These are phyloP conservation scores for Tuber microsphaerosporum DNA, from an alignment of 495 filamentous ascomycete species.

Conservation along the genomic window DNA sequence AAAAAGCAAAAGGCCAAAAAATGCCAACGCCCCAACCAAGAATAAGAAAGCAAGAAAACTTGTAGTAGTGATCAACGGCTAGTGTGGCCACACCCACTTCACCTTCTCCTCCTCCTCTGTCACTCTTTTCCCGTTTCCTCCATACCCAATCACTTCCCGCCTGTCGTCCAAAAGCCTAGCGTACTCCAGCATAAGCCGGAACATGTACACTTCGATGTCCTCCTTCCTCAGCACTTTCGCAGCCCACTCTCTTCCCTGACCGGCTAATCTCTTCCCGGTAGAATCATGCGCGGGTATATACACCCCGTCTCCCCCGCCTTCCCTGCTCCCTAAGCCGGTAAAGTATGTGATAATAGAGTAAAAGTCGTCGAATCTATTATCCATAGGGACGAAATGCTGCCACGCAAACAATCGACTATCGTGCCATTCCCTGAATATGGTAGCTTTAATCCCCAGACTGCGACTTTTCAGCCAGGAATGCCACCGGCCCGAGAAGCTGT, in stretches of 20 bases:
- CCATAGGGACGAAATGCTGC: constrained; percentile 79
- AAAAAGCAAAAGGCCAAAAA: neutral
- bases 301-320: neutral
- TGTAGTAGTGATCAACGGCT: neutral
- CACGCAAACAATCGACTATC: constrained; percentile 62
- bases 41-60: neutral
- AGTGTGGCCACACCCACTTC: neutral
- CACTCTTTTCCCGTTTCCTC: constrained; percentile 34
- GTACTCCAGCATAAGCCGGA: constrained; percentile 64
- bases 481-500: constrained; percentile 65
- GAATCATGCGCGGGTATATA: constrained; percentile 49
- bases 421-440: constrained; percentile 70
- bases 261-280: constrained; percentile 57
- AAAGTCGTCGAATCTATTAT: constrained; percentile 68
- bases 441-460: constrained; percentile 62
- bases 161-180: constrained; percentile 59
- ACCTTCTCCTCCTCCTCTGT: constrained; percentile 7
- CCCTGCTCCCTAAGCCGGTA: constrained; percentile 47
- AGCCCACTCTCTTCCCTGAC: constrained; percentile 60
- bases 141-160: constrained; percentile 60
- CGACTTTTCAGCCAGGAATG: constrained; percentile 60
- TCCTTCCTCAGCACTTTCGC: constrained; percentile 60
- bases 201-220: constrained; percentile 66
- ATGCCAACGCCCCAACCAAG: neutral
- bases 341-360: constrained; percentile 77